Base-by-base conservation (phyloP, 75 land plant genomes). In the Selaginella tamariscina region DNA sequence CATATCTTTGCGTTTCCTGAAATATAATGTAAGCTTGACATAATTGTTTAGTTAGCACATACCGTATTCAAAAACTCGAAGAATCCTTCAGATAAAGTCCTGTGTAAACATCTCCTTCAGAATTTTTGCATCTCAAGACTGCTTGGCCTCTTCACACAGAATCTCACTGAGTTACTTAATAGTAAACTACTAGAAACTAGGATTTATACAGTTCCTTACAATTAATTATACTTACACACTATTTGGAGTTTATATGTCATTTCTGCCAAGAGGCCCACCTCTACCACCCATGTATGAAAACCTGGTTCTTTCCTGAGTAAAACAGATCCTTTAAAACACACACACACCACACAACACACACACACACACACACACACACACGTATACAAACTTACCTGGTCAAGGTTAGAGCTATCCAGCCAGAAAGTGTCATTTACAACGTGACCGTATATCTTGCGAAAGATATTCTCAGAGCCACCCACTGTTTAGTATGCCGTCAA, bases 251-350 rank as follows among this genome's bases (percentile, higher is more conserved):
- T 56, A 59, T 70, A 90, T 9, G 83, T 87, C 1, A 90, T 24
- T 88, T 88, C 67, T 78, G 80, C 95, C 99, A 95, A 95, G 76
- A 13, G 73, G 64, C 30, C 99, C 96, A 44, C 99, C 99, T 81
- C 75, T 83, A 20, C 96, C 96, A 28, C 99, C 99, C 99, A 95
- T 90, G 68, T 86, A 87, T 30, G 99, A 95, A 75, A 89, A 89
- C 29, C 91, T 87, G 13, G 96, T 88, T 65, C 88, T 88, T 56
- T 71, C 71, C 92, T 92, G 68, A 8, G 1, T 5, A 15, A 5
- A 39, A 39, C 5, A 39, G 49, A 39, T 5, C 15, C 49, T 39
- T 39, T 39, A 5, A 39, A 15, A 5, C 11, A 15, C 5, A 39
- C 11, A 39, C 5, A 39, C 11, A 39, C 49, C 11, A 5, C 49